Evolutionary conservation across 192 early-diverging fungal genomes (phyloP), one percentile per base, ranked within the genome.

Genomic region (Linnemannia exigua): DNA sequence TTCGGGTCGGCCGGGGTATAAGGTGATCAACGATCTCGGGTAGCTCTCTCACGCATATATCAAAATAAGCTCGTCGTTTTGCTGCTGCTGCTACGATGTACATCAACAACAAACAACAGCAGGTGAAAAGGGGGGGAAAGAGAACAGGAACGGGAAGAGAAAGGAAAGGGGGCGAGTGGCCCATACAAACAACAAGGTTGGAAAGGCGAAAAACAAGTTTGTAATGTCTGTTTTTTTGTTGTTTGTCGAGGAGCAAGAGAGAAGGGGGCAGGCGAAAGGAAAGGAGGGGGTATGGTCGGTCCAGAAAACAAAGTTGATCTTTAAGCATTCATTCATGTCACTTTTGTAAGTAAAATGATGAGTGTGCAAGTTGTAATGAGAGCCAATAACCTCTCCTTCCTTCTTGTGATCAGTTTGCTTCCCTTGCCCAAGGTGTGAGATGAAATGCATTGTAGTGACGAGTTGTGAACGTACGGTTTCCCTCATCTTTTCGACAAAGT

Each of bases 401-500:
- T 14, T 14, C 25, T 63, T 63, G 58, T 63, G 58, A 63, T 63
- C 58, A 63, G 58, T 20, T 54, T n/a, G 52, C 22, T 3, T 25
- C 7, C n/a, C 41, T 9, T 6, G 41, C 9, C 41, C 41, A 44
- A 44, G 58, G 8, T 28, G 58, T 63, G n/a, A 31, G 6, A 15
- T 54, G 58, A 15, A 12, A 31, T n/a, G 58, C 22, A 54, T 25
- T 25, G 52, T 25, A 54, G 15, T 47, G 41, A 47, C 20, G 16
- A 69, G 36, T 31, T 41, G 25, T 14, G 58, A 22, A 87, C 77
- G 76, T 87, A 89, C 92, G 50, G 89, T 88, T 48, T 93, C 88
- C 58, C 81, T 82, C 92, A 93, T 93, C 47, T 88, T 84, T 71
- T 93, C 88, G 15, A 93, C 88, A 84, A 93, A 93, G 73, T 87